Base-by-base conservation (phyloP, 2,329 filamentous ascomycete species). In the Fusarium dlaminii region DNA sequence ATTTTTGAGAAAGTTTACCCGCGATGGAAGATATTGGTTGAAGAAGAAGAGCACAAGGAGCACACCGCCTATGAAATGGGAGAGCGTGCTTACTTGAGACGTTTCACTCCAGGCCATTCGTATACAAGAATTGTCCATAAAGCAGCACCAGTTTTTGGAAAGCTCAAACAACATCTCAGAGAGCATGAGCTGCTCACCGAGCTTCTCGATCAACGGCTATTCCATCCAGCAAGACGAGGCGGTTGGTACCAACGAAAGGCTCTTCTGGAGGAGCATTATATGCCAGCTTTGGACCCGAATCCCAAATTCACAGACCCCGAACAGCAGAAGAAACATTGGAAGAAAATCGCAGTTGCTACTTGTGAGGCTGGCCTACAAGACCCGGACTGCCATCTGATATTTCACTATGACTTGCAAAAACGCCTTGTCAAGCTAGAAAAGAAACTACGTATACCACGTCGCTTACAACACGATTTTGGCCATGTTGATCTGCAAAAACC, bases 161-260 rank as follows among this genome's bases (percentile, higher is more conserved):
- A 94, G 34, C 90, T 96, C 70, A 98, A 98, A 79, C 87, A 95
- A 54, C 90, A 98, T 80, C 86, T 86, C 63, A 89, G 90, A 32
- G 96, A 99, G 79, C 91, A 98, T 79, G 84, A 87, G 6, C 84
- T 98, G 2, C 84, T 98, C 3, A 87, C 83, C 1, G 93, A 96
- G 78, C 87, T 99, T 8, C 89, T 99, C 1, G 84, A 84, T 8
- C 96, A 99, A 80, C 89, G 89, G 9, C 87, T 98, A 1, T 98
- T 98, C 77, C 95, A 98, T 77, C 87, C 93, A 48, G 90, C 95
- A 4, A 90, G 95, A 34, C 90, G 96, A 46, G 96, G 96, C 1
- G 90, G 91, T 2, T 99, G 96, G 96, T 98, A 98, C 80, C 95
- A 98, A 79, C 93, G 96, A 27, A 98, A 97, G 82, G 96, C 96